Evolutionary conservation across 2,329 filamentous ascomycete species (phyloP), one percentile per base, ranked within the genome.

Genomic region (Alternaria dauci): DNA sequence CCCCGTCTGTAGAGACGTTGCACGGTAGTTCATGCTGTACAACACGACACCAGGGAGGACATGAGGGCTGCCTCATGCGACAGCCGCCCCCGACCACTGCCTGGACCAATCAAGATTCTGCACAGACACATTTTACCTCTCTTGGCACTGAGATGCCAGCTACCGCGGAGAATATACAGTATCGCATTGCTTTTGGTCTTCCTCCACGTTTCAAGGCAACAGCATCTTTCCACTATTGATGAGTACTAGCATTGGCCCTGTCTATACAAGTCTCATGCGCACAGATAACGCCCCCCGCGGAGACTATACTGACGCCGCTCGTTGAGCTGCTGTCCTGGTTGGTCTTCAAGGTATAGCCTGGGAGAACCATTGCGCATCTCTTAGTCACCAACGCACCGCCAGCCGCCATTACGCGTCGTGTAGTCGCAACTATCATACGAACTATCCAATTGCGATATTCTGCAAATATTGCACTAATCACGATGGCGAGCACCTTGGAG

Each of bases 161-260:
- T 23, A 32, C 52, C 52, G n/a, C 30, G 32, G 43, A 20, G 25
- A 47, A 32, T 38, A 32, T 55, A 23, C 53, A 50, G 11, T 12
- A 1, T 36, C 18, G 18, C 26, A 41, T 58, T 58, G 36, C 51
- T 55, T 51, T 48, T 58, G n/a, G 5, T 18, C 20, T 42, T 55
- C 36, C 42, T 48, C n/a, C 42, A 30, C 11, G 51, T 55, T 59
- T 58, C 51, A 55, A 41, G 42, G 26, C 42, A 18, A 18, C 16
- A 39, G 23, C 12, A 28, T 52, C 1, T 25, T 25, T 30, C 46
- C 18, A 36, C 14, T 16, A 16, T 36, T 14, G 46, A 23, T 32
- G 11, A 18, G 20, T n/a, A 25, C 39, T 12, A 11, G 18, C 39
- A 6, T 55, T 11, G 23, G 4, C 47, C 36, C 14, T 32, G 43